phyloP scores from a whole-genome alignment of 805 yeast species.

The Candida insectorum region DNA sequence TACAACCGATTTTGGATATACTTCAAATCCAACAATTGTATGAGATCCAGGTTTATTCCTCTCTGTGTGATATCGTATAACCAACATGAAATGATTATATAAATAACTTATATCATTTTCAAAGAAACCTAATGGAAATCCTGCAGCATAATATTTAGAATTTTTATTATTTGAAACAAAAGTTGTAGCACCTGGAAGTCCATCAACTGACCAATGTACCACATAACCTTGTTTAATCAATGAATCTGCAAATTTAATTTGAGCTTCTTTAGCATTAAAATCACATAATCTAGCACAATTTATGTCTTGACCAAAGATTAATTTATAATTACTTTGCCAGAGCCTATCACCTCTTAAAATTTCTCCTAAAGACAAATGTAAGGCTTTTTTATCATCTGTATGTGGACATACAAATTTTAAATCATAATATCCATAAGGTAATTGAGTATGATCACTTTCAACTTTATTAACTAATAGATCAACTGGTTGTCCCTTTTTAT shows the following conservation, averaged over 20 bases:
- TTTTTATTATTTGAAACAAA: conserved; percentile 55
- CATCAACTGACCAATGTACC: conserved; percentile 82
- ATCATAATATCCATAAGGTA: conserved; percentile 74
- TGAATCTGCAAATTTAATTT: conserved; percentile 53
- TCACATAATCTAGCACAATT: conserved; percentile 70
- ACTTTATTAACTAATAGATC: conserved; percentile 73
- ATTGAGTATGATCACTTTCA: conserved; percentile 71
- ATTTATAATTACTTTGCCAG: conserved; percentile 69
- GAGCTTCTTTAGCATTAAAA: conserved; percentile 50
- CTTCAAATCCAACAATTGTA: conserved; percentile 85
- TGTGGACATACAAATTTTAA: conserved; percentile 81
- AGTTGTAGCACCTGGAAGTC: conserved; percentile 85
- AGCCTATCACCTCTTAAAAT: conserved; percentile 78
- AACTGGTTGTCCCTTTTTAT: conserved; percentile 54
- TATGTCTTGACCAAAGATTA: conserved; percentile 60
- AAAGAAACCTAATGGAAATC: conserved; percentile 79
- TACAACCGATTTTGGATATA: conserved; percentile 77
- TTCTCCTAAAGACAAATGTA: conserved; percentile 71
- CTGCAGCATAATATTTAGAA: conserved; percentile 75
- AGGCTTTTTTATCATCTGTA: conserved; percentile 46
- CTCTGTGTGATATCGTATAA: conserved; percentile 62
- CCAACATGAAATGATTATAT: conserved; percentile 79
- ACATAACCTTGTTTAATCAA: conserved; percentile 68
- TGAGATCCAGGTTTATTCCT: conserved; percentile 36
- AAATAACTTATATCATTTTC: conserved; percentile 54